These are phyloP conservation scores for Cucumis hystrix DNA, from an alignment of 306 rosid genomes.

Conservation along the genomic window DNA sequence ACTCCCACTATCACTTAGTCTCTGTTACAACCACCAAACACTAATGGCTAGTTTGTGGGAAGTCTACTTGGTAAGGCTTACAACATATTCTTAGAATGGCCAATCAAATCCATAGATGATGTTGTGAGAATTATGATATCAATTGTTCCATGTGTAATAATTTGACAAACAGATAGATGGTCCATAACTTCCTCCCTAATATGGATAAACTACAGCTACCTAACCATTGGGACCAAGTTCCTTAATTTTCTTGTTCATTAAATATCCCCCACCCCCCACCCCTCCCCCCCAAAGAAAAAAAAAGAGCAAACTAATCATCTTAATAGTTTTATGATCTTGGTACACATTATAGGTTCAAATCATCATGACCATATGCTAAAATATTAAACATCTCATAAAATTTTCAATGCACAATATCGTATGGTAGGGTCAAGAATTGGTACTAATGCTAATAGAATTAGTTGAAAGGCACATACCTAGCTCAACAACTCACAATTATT, in stretches of 20 bases:
- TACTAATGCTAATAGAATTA: background rate
- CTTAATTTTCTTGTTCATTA: background rate
- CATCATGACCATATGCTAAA: background rate
- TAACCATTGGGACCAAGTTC: conserved; percentile 6
- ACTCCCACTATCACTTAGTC: background rate
- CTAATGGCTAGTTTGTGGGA: background rate
- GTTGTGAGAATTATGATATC: background rate
- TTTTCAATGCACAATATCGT: background rate
- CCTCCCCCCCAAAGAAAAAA: too few relatives aligned
- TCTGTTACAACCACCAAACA: background rate
- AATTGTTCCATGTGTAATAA: background rate
- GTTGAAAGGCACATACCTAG: background rate
- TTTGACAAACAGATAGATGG: background rate
- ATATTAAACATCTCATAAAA: background rate
- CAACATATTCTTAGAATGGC: background rate
- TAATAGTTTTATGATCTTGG: background rate
- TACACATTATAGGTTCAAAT: background rate
- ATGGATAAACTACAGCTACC: conserved; percentile 3
- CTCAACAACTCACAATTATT: background rate
- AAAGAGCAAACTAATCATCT: background rate
- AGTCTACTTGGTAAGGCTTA: background rate
- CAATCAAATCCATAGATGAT: background rate
- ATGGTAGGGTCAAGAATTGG: background rate
- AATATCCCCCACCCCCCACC: background rate
- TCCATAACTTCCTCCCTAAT: background rate